Conservation (phyloP, 139 green algal genomes). For the Coelastrella sp. region DNA sequence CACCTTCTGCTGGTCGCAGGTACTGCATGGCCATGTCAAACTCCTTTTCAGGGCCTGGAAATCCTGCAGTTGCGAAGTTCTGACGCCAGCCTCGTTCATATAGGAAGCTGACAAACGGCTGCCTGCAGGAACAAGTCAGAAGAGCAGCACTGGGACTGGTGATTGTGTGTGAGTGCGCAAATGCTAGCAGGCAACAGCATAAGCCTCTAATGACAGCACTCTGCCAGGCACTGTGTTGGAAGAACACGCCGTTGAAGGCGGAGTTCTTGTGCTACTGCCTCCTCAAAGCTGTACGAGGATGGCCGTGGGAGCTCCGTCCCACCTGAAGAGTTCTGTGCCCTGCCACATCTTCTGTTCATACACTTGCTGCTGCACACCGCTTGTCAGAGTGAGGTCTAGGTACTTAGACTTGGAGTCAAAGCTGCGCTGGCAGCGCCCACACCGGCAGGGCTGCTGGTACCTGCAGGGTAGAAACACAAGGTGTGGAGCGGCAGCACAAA, state of each 20-base stretch:
- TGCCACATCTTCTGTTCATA: slow-evolving; percentile 70
- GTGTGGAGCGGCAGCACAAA: not conserved
- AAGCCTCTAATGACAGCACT: no score
- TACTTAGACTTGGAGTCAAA: slow-evolving; percentile 56
- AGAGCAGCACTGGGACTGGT: not conserved
- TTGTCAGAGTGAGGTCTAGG: slow-evolving; percentile 82
- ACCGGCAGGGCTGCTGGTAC: slow-evolving; percentile 43
- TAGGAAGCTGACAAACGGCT: slow-evolving; percentile 84
- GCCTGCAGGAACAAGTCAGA: slow-evolving; percentile 53
- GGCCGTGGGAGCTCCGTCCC: no score
- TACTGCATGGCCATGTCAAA: slow-evolving; percentile 78
- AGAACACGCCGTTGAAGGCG: no score
- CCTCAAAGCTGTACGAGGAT: not conserved
- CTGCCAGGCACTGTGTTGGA: no score
- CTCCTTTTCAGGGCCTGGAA: slow-evolving; percentile 87
- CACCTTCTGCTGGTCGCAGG: slow-evolving; percentile 57
- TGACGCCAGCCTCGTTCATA: slow-evolving; percentile 98
- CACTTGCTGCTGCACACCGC: slow-evolving; percentile 62
- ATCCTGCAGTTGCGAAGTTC: slow-evolving; percentile 90
- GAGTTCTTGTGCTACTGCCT: not conserved
- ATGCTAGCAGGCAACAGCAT: not conserved
- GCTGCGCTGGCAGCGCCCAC: slow-evolving; percentile 61
- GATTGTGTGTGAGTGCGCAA: no score
- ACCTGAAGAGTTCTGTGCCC: slow-evolving; percentile 79
- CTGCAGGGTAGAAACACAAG: not conserved